phyloP scores from a whole-genome alignment of 2,329 filamentous ascomycete species.

The Macroventuria anomochaeta region DNA sequence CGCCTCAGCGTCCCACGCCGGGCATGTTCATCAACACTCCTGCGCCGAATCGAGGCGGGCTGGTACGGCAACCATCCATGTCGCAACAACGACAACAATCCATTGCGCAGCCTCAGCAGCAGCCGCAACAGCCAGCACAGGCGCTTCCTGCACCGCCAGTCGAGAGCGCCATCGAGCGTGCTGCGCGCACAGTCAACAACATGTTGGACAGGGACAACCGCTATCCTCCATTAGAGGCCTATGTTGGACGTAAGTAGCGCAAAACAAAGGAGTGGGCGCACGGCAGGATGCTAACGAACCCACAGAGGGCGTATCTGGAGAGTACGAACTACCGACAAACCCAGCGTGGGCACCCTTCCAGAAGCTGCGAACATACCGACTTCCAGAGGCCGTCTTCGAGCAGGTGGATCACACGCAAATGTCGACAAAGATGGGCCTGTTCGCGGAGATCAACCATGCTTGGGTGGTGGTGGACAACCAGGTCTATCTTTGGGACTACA shows the following conservation, averaged over 20 bases:
- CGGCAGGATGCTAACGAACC: constrained; percentile 36
- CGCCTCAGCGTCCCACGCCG: constrained; percentile 75
- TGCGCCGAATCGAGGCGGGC: constrained; percentile 54
- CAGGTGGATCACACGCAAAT: constrained; percentile 89
- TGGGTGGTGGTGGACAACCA: constrained; percentile 97
- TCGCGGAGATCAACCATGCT: constrained; percentile 91
- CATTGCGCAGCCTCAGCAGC: constrained; percentile 35
- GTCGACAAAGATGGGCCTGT: constrained; percentile 91
- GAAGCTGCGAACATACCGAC: constrained; percentile 82
- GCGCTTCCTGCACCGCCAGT: constrained; percentile 31
- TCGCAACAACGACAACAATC: constrained; percentile 29
- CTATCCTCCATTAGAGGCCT: constrained; percentile 88
- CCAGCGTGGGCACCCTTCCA: constrained; percentile 88
- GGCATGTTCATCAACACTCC: constrained; percentile 80
- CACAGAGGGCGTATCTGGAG: constrained; percentile 84
- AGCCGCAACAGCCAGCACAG: constrained; percentile 28
- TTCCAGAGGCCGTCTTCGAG: constrained; percentile 90
- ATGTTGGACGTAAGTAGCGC: constrained; percentile 75
- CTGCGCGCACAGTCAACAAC: constrained; percentile 81
- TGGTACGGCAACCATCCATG: constrained; percentile 35
- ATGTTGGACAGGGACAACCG: constrained; percentile 76
- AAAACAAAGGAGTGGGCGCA: neutral
- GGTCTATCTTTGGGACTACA: constrained; percentile 98
- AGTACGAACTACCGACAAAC: constrained; percentile 78
- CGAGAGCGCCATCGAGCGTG: constrained; percentile 74